Base-by-base conservation (phyloP, 257 asterid species). In the Rauvolfia tetraphylla region DNA sequence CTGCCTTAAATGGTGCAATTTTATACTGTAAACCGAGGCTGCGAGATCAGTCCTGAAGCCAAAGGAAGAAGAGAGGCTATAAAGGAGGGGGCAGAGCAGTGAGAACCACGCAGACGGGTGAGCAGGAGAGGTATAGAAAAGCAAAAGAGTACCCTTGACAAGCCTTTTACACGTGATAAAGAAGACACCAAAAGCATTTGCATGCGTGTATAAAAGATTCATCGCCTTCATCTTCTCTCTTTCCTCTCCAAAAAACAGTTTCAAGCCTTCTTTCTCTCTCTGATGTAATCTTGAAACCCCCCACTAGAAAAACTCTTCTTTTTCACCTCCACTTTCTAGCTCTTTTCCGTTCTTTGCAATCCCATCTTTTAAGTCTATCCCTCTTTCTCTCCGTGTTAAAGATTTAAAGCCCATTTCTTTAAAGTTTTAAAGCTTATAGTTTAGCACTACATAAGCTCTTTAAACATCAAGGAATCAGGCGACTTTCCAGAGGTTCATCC, bases 151-250 rank as follows among this genome's bases (percentile, higher is more conserved):
- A 82, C 84, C 87, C 78, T 82, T 84, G 75, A 72, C 39, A 81
- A 81, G 86, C 75, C 87, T 84, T 85, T 87, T 84, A 88, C 93
- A 90, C 93, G 96, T 90, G 97, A 90, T 83, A 81, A 86, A 85
- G 90, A 83, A 81, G 81, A 85, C 87, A 84, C 81, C 85, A 81
- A 88, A 88, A 86, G 90, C 90, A 87, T 56, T 84, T 93, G 98
- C 98, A 93, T 93, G 98, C 92, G 95, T 85, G 91, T 88, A 83
- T 88, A 86, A 87, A 87, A 89, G 93, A 88, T 86, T 84, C 93
- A 88, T 81, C 81, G 75, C 80, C 89, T 86, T 82, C 92, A 83
- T 83, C 88, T 76, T 73, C 85, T 68, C 56, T 70, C 36, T 36
- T 38, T 54, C 27, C 70, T 23, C 73, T 49, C 63, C 72, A 20